Evolutionary conservation across 495 filamentous ascomycete species (phyloP), one percentile per base, ranked within the genome.

Genomic region (Aspergillus baeticus): DNA sequence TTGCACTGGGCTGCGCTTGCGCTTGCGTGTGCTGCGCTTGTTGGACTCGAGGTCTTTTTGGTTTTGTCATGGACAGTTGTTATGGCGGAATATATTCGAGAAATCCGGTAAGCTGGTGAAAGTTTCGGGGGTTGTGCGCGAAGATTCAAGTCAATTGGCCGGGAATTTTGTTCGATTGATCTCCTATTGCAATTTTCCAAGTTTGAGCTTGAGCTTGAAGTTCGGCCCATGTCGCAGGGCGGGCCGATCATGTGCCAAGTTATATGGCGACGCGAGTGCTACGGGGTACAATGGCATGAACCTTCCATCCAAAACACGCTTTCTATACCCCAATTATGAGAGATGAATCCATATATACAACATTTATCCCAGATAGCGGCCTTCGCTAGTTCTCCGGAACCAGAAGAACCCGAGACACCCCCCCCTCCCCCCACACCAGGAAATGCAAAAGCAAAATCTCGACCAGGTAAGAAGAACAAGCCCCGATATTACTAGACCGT

Each of bases 261-360:
- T n/a, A n/a, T n/a, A n/a, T n/a, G n/a, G n/a, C n/a, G n/a, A n/a
- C n/a, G n/a, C n/a, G n/a, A n/a, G n/a, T 29, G 8, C 26, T 29
- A 3, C 26, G 8, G 33, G 20, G 14, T 7, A 36, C 14, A 17
- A 10, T 11, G 8, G 10, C 6, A 10, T 22, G 26, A 10, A 13
- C 22, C 10, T 29, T 11, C 11, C 39, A 42, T 42, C 22, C 29
- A 23, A 22, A 60, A 45, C 17, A 43, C 34, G 36, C 55, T 43
- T 58, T 65, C 63, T 62, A 65, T 62, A 42, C 56, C 23, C 31
- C 41, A 31, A 65, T 58, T 62, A 65, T 54, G 48, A 52, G 45
- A 52, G 42, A 23, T 51, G 49, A 22, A 23, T 38, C 42, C 35
- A 59, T 61, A 64, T 64, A 57, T 64, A 61, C 58, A 64, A 55